These are phyloP conservation scores for Astrothelium macrocarpum DNA, from an alignment of 495 filamentous ascomycete genomes.

Conservation along the genomic window DNA sequence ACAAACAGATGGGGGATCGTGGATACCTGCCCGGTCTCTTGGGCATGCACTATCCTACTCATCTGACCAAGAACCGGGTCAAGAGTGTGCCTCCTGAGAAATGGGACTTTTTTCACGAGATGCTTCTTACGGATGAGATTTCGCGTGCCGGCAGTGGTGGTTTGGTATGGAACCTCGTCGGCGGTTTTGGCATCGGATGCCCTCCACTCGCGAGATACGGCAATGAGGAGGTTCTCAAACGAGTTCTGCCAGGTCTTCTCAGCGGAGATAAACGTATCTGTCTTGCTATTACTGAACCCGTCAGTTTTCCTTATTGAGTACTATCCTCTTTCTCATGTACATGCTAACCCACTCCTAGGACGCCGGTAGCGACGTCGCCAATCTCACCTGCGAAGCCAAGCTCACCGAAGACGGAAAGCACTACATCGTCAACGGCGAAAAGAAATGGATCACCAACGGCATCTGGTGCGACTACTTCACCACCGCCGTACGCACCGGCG, in stretches of 20 bases:
- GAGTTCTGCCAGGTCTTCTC: constrained; percentile 73
- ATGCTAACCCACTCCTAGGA: constrained; percentile 30
- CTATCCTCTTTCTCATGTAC: not conserved
- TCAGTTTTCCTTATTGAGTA: not conserved
- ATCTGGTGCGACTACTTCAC: constrained; percentile 97
- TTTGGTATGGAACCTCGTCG: constrained; percentile 96
- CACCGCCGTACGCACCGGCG: constrained; percentile 84
- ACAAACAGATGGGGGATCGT: constrained; percentile 87
- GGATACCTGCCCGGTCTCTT: constrained; percentile 88
- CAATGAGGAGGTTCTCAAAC: constrained; percentile 78
- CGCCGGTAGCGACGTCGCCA: constrained; percentile 82
- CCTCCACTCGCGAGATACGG: constrained; percentile 89
- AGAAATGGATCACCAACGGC: constrained; percentile 99
- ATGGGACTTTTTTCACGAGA: constrained; percentile 98
- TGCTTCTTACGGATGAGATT: constrained; percentile 88
- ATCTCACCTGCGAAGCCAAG: constrained; percentile 89
- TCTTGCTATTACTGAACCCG: constrained; percentile 70
- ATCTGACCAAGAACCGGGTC: constrained; percentile 60
- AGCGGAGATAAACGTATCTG: constrained; percentile 94
- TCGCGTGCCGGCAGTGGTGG: constrained; percentile 82
- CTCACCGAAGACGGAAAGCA: constrained; percentile 90
- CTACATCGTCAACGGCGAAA: constrained; percentile 98
- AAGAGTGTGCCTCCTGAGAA: constrained; percentile 73
- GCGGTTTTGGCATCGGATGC: constrained; percentile 87
- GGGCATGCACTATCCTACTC: constrained; percentile 66